A percentile compares a stretch with the other conserved stretches of the same genome.
Evolutionary conservation across 768 basidiomycete genomes (phyloP).

Genomic region (Russula virescens): DNA sequence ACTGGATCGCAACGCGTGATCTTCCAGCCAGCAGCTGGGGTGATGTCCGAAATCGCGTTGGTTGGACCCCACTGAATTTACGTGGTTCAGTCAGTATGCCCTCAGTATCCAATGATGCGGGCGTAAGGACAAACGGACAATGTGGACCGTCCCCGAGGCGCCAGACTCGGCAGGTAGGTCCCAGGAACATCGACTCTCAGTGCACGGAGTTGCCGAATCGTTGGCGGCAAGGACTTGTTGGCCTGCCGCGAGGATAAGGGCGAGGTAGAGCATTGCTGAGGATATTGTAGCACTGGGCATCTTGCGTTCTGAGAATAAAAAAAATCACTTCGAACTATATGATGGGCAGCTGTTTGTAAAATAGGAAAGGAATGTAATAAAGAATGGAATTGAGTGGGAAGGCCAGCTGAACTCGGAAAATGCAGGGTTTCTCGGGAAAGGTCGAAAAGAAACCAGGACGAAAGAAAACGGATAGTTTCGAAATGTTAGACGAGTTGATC

Average conservation of each 20-base stretch:
- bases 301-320: background rate
- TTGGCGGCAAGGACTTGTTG: conserved; percentile 4
- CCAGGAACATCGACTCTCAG: conserved; percentile 11
- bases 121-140: conserved; percentile 9
- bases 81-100: background rate
- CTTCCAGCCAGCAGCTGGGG: background rate
- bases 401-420: too few species aligned
- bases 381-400: too few species aligned
- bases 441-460: too few species aligned
- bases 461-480: too few species aligned
- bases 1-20: conserved; percentile 10
- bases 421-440: too few species aligned
- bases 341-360: background rate
- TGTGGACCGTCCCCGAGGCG: conserved; percentile 1
- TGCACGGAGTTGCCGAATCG: conserved; percentile 16
- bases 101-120: background rate
- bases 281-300: background rate
- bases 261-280: background rate
- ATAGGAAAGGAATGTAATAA: too few species aligned
- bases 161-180: background rate
- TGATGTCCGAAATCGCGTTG: conserved; percentile 19
- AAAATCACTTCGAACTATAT: background rate
- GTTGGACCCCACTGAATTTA: conserved; percentile 7
- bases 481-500: too few species aligned
- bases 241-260: background rate